These are phyloP conservation scores for Bimuria novae-zelandiae DNA, from an alignment of 2,329 filamentous ascomycete genomes.

Conservation along the genomic window DNA sequence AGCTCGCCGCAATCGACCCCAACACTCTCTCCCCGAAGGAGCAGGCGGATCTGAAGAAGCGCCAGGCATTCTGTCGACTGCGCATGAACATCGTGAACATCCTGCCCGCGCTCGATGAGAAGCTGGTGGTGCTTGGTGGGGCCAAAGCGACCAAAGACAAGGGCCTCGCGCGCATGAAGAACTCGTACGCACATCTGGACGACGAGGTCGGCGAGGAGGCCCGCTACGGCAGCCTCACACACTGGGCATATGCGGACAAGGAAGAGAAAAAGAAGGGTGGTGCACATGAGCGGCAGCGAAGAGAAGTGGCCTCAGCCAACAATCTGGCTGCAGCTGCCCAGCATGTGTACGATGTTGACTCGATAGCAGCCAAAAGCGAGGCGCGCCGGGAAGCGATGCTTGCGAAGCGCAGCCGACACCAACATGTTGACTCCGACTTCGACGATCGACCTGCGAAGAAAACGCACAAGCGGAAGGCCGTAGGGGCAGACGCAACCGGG, in stretches of 20 bases:
- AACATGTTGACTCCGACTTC: constrained; percentile 76
- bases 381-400: constrained; percentile 80
- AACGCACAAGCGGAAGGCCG: constrained; percentile 61
- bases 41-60: constrained; percentile 64
- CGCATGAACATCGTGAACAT: constrained; percentile 80
- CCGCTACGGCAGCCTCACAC: constrained; percentile 84
- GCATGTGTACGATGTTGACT: constrained; percentile 79
- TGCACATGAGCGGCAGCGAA: constrained; percentile 73
- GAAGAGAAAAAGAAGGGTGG: constrained; percentile 61
- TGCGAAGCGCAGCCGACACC: constrained; percentile 69
- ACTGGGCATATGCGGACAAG: constrained; percentile 95
- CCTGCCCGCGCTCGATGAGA: constrained; percentile 91
- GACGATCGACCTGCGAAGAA: constrained; percentile 73
- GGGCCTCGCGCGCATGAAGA: constrained; percentile 82
- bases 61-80: constrained; percentile 77
- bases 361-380: constrained; percentile 78
- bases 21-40: constrained; percentile 37
- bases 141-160: constrained; percentile 87
- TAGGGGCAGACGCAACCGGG: constrained; percentile 55
- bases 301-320: constrained; percentile 77
- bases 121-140: constrained; percentile 93
- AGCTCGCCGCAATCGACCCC: constrained; percentile 34
- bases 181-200: constrained; percentile 84
- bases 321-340: constrained; percentile 71
- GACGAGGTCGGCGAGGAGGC: constrained; percentile 92